Conservation (phyloP, 148 eudicot species). For the Dianthus caryophyllus region DNA sequence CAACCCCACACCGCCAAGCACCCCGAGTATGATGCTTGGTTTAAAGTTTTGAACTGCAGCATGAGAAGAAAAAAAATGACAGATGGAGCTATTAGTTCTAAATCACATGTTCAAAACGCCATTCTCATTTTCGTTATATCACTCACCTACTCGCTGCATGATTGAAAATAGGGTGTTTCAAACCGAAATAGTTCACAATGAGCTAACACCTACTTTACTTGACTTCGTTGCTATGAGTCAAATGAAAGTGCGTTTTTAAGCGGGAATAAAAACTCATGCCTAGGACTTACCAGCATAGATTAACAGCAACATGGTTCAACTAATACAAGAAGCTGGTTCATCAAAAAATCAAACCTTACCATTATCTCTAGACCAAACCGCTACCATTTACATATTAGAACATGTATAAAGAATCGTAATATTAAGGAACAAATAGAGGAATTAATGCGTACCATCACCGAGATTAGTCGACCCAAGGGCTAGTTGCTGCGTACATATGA, state of each 20-base stretch:
- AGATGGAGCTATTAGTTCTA: not conserved
- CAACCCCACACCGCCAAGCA: not conserved
- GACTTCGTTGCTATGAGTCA: not conserved
- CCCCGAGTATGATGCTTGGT: not conserved
- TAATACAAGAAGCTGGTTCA: too few relatives aligned
- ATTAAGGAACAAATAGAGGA: not conserved
- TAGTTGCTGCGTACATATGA: conserved; percentile 30
- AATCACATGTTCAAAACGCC: not conserved
- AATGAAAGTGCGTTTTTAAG: too few relatives aligned
- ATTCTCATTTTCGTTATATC: not conserved
- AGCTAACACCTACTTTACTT: not conserved
- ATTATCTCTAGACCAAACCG: not conserved
- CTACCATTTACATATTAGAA: not conserved
- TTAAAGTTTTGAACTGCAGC: not conserved
- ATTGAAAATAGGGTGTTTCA: not conserved
- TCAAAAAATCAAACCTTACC: not conserved
- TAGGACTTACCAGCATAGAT: too few relatives aligned
- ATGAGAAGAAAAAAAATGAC: too few relatives aligned
- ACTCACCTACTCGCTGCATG: not conserved
- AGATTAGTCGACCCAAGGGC: conserved; percentile 44
- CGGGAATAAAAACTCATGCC: too few relatives aligned
- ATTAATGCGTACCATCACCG: conserved; percentile 46
- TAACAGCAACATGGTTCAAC: too few relatives aligned
- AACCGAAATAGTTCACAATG: not conserved
- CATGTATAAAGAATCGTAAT: not conserved